These are phyloP conservation scores for Scheffersomyces spartinae DNA, from an alignment of 805 yeast species.

Conservation along the genomic window DNA sequence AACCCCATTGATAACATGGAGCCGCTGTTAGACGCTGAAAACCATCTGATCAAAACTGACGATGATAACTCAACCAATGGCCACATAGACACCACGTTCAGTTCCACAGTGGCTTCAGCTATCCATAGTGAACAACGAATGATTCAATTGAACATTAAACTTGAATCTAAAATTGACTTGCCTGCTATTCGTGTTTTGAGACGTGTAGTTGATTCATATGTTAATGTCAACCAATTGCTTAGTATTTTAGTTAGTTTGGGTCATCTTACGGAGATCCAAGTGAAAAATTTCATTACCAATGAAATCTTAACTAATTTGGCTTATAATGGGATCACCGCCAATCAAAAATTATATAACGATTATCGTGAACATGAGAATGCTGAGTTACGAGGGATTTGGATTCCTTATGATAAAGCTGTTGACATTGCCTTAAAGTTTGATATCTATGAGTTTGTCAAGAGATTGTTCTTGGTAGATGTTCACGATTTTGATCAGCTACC, in stretches of 20 bases:
- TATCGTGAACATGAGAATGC: slow-evolving; percentile 15
- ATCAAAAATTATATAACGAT: slow-evolving; percentile 15
- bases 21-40: no score
- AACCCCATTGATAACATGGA: no score
- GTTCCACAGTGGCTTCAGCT: slow-evolving; percentile 17
- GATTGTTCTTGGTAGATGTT: slow-evolving; percentile 30
- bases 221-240: slow-evolving; percentile 27
- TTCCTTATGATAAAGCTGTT: slow-evolving; percentile 33
- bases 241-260: slow-evolving; percentile 19
- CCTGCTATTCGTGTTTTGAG: no score
- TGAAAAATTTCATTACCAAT: slow-evolving; percentile 18
- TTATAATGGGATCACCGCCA: slow-evolving; percentile 8
- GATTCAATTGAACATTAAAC: slow-evolving; percentile 26
- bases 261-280: slow-evolving; percentile 13
- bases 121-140: slow-evolving; percentile 24
- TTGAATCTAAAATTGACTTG: no score
- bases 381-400: slow-evolving; percentile 26
- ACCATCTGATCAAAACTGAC: no score
- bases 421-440: slow-evolving; percentile 26
- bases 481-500: slow-evolving; percentile 31
- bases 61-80: no score
- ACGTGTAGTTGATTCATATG: slow-evolving; percentile 30
- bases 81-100: no score
- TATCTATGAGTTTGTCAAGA: slow-evolving; percentile 24
- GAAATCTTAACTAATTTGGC: slow-evolving; percentile 20